Evolutionary conservation across 345 rosid species (phyloP).

Genomic region (Psidium friedrichsthalianum): DNA sequence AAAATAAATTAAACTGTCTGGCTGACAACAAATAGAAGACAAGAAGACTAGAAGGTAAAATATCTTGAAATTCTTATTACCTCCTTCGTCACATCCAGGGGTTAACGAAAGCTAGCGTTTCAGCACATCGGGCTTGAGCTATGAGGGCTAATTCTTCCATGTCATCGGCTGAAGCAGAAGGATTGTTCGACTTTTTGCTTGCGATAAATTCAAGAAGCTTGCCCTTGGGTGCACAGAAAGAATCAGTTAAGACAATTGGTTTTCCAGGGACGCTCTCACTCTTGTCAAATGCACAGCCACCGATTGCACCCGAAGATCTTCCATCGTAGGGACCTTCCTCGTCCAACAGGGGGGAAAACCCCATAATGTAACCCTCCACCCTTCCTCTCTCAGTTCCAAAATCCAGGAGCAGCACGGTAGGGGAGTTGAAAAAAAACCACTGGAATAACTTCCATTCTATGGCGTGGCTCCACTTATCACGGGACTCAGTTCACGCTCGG

Average conservation of each 20-base stretch:
- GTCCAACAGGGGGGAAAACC: slow-evolving; percentile 55
- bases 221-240: slow-evolving; percentile 63
- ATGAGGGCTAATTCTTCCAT: slow-evolving; percentile 46
- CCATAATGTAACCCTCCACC: slow-evolving; percentile 42
- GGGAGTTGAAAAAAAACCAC: slow-evolving; percentile 50
- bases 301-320: slow-evolving; percentile 17
- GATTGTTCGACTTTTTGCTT: slow-evolving; percentile 22
- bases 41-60: background rate
- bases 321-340: slow-evolving; percentile 52
- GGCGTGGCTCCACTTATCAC: slow-evolving; percentile 97
- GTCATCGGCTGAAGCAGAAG: slow-evolving; percentile 28
- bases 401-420: slow-evolving; percentile 76
- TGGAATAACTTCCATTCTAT: slow-evolving; percentile 60
- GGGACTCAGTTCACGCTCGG: slow-evolving; percentile 78
- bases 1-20: background rate
- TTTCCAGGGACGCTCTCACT: slow-evolving; percentile 30
- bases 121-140: slow-evolving; percentile 20
- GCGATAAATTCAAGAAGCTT: slow-evolving; percentile 72
- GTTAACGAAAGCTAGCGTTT: slow-evolving; percentile 71
- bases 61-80: slow-evolving; percentile 17
- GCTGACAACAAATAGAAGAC: background rate
- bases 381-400: slow-evolving; percentile 64
- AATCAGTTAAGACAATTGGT: slow-evolving; percentile 11
- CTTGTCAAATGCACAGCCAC: slow-evolving; percentile 15
- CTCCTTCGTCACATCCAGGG: slow-evolving; percentile 74